phyloP scores from a whole-genome alignment of 305 asterid species.

The Fraxinus xanthoxyloides region DNA sequence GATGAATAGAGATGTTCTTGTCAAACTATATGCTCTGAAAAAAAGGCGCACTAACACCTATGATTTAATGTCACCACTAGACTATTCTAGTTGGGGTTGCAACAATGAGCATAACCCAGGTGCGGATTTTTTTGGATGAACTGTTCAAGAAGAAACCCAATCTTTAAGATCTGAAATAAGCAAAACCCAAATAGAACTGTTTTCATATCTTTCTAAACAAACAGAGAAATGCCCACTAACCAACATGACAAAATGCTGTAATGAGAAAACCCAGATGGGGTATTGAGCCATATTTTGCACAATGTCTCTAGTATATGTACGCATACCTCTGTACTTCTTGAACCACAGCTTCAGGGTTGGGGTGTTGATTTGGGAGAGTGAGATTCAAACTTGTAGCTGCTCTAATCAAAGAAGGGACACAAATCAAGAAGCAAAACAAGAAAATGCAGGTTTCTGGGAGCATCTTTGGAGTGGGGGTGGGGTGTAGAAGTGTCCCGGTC shows the following conservation, averaged over 20 bases:
- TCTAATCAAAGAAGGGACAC: constrained; percentile 26
- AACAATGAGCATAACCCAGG: constrained; percentile 19
- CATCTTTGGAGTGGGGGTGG: constrained; percentile 44
- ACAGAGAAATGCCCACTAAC: constrained; percentile 8
- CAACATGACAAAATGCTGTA: constrained; percentile 13
- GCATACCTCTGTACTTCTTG: constrained; percentile 69
- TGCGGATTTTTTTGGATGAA: constrained; percentile 9
- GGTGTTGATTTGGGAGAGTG: constrained; percentile 82
- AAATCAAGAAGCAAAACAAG: constrained; percentile 40
- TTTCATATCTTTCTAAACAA: constrained; percentile 2
- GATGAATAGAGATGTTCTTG: neutral
- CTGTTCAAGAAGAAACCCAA: constrained; percentile 17
- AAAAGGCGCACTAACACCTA: too few relatives aligned
- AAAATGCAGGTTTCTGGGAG: constrained; percentile 44
- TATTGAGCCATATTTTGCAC: constrained; percentile 12
- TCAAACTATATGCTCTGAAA: neutral
- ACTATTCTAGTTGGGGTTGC: too few relatives aligned
- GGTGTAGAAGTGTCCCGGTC: constrained; percentile 27
- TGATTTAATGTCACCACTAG: too few relatives aligned
- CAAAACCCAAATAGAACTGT: constrained; percentile 30
- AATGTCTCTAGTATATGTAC: constrained; percentile 11
- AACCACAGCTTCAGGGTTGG: constrained; percentile 80
- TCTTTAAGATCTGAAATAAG: constrained; percentile 8
- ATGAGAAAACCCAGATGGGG: constrained; percentile 17
- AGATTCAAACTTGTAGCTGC: constrained; percentile 48